These are phyloP conservation scores for Mycena latifolia DNA, from an alignment of 768 basidiomycete species.

Conservation along the genomic window DNA sequence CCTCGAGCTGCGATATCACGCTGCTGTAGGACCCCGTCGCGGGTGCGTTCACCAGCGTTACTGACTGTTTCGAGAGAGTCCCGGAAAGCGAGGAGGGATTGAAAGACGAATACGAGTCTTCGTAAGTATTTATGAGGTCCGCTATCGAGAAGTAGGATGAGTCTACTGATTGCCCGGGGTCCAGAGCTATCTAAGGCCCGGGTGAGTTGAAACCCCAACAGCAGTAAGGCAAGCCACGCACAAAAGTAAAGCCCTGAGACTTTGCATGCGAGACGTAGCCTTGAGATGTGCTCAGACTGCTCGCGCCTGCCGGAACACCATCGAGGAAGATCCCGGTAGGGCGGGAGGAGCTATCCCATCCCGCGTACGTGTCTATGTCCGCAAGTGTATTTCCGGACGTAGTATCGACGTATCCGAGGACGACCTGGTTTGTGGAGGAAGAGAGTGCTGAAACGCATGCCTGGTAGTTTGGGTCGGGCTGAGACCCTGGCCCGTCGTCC, in stretches of 20 bases:
- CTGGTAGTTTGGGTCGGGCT: not conserved
- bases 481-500: too few relatives aligned
- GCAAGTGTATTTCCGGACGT: conserved; percentile 22
- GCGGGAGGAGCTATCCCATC: conserved; percentile 39
- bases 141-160: conserved; percentile 21
- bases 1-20: conserved; percentile 23
- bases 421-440: not conserved
- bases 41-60: conserved; percentile 22
- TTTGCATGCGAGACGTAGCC: not conserved
- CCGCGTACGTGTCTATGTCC: conserved; percentile 42
- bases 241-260: not conserved
- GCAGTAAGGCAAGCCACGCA: not conserved
- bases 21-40: conserved; percentile 24
- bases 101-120: conserved; percentile 27
- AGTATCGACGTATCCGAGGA: conserved; percentile 9
- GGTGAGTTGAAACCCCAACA: not conserved
- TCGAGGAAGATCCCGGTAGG: conserved; percentile 46
- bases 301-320: not conserved
- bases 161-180: conserved; percentile 1
- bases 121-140: conserved; percentile 33
- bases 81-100: conserved; percentile 19
- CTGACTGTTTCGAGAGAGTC: conserved; percentile 27
- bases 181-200: conserved; percentile 16
- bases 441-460: not conserved
- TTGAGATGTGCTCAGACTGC: too few relatives aligned